Conservation (phyloP, 1,139 yeast genomes). For the Sporopachydermia cereana region DNA sequence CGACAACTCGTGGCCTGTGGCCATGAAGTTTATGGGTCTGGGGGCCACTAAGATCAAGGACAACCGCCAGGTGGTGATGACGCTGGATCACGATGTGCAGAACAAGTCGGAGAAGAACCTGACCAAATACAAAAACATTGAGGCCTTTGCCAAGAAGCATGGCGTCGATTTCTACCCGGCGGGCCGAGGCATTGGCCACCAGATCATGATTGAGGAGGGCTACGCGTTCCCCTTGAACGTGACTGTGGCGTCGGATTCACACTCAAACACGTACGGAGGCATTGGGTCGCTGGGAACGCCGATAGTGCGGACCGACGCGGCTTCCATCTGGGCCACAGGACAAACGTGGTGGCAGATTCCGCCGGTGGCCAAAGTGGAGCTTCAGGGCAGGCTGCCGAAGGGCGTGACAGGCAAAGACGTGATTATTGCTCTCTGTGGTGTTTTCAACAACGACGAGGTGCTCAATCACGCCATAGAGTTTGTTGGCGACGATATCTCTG, state of each 20-base stretch:
- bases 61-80: constrained; percentile 84
- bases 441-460: constrained; percentile 92
- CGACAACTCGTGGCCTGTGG: constrained; percentile 99
- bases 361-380: constrained; percentile 91
- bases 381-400: constrained; percentile 65
- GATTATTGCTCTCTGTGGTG: constrained; percentile 90
- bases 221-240: constrained; percentile 91
- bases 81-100: constrained; percentile 96
- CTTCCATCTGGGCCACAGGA: constrained; percentile 98
- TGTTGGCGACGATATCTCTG: constrained; percentile 71
- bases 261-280: constrained; percentile 96
- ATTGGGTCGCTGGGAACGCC: constrained; percentile 94
- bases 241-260: constrained; percentile 96
- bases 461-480: constrained; percentile 96
- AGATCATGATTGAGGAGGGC: constrained; percentile 97
- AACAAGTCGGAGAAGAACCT: constrained; percentile 81
- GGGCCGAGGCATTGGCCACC: constrained; percentile 98
- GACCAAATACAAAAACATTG: constrained; percentile 78
- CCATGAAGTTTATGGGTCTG: constrained; percentile 86
- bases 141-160: constrained; percentile 76
- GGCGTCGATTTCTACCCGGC: constrained; percentile 98
- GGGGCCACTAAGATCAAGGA: constrained; percentile 81
- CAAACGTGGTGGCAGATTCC: constrained; percentile 99
- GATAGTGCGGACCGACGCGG: constrained; percentile 96
- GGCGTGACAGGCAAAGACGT: constrained; percentile 97